phyloP scores from a whole-genome alignment of 1,139 yeast species.

The Yamadazyma oceani region DNA sequence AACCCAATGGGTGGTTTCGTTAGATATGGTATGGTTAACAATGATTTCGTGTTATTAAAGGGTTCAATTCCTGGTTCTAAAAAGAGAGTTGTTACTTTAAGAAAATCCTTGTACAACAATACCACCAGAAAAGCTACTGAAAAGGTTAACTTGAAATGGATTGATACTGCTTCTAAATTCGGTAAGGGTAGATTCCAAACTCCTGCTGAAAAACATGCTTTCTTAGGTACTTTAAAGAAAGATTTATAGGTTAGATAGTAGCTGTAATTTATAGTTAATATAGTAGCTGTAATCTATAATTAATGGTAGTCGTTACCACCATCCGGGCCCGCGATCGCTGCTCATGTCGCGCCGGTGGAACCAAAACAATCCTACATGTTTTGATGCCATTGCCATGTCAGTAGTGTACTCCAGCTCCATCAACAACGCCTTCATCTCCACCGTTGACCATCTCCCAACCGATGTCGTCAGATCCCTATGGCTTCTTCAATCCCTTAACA shows the following conservation, averaged over 20 bases:
- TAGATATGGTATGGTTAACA: slow-evolving; percentile 97
- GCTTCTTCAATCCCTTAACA: slow-evolving; percentile 44
- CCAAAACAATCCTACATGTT: too few relatives aligned
- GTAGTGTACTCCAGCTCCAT: slow-evolving; percentile 25
- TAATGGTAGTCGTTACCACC: too few relatives aligned
- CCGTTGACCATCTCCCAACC: slow-evolving; percentile 48
- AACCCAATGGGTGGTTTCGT: slow-evolving; percentile 99
- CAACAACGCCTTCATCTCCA: slow-evolving; percentile 42
- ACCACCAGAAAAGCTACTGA: slow-evolving; percentile 97
- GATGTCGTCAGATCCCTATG: slow-evolving; percentile 47
- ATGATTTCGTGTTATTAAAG: slow-evolving; percentile 96
- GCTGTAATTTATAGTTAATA: too few relatives aligned
- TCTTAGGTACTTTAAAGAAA: slow-evolving; percentile 99
- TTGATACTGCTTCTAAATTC: slow-evolving; percentile 99
- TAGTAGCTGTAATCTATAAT: too few relatives aligned
- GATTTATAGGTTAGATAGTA: slow-evolving; percentile 44
- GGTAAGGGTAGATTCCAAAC: slow-evolving; percentile 99
- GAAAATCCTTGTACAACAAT: slow-evolving; percentile 98
- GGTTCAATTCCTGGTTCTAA: slow-evolving; percentile 99
- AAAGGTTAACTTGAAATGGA: slow-evolving; percentile 97
- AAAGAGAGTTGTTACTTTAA: slow-evolving; percentile 98
- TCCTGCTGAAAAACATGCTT: slow-evolving; percentile 99
- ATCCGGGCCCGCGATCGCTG: background rate
- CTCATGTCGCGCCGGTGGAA: background rate
- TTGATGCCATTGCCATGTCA: slow-evolving; percentile 13